phyloP scores from a whole-genome alignment of 2,329 filamentous ascomycete species.

The Monilinia aucupariae region DNA sequence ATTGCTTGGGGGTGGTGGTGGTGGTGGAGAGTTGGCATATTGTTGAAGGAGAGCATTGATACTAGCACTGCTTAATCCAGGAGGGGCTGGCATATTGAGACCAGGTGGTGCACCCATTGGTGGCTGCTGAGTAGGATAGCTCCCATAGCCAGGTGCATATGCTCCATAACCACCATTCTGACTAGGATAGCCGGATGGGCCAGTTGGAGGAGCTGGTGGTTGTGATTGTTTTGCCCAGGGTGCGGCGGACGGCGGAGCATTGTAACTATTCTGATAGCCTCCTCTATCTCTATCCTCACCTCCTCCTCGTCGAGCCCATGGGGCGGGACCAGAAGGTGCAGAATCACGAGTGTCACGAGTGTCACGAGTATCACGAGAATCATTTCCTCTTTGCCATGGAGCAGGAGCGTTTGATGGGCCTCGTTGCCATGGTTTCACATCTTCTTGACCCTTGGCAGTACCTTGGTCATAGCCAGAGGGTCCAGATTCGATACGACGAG shows the following conservation, averaged over 20 bases:
- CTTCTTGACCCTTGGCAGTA: constrained; percentile 41
- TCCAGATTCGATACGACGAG: constrained; percentile 80
- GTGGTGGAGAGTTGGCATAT: constrained; percentile 44
- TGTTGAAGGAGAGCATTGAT: constrained; percentile 63
- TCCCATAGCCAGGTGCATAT: constrained; percentile 37
- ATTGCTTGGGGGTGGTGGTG: constrained; percentile 47
- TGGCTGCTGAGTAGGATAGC: constrained; percentile 39
- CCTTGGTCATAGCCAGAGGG: constrained; percentile 55
- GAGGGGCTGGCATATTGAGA: constrained; percentile 35
- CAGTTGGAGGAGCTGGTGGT: constrained; percentile 36
- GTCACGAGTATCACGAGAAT: constrained; percentile 40
- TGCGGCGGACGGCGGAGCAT: constrained; percentile 45
- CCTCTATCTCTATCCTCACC: constrained; percentile 39
- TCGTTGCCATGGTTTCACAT: constrained; percentile 81
- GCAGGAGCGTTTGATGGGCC: constrained; percentile 78
- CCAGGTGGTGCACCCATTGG: constrained; percentile 41
- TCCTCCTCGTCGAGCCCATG: constrained; percentile 58
- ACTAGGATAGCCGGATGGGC: constrained; percentile 34
- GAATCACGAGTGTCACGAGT: constrained; percentile 38
- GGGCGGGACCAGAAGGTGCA: constrained; percentile 43
- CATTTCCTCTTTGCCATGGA: constrained; percentile 58
- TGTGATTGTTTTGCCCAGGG: constrained; percentile 37
- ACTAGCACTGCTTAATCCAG: constrained; percentile 50
- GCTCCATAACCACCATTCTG: constrained; percentile 53
- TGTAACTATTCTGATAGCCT: constrained; percentile 43